Percentiles rank a stretch among this genome's conserved stretches.
Evolutionary conservation across 805 yeast species (phyloP).

Genomic region (Starmerella geochares): DNA sequence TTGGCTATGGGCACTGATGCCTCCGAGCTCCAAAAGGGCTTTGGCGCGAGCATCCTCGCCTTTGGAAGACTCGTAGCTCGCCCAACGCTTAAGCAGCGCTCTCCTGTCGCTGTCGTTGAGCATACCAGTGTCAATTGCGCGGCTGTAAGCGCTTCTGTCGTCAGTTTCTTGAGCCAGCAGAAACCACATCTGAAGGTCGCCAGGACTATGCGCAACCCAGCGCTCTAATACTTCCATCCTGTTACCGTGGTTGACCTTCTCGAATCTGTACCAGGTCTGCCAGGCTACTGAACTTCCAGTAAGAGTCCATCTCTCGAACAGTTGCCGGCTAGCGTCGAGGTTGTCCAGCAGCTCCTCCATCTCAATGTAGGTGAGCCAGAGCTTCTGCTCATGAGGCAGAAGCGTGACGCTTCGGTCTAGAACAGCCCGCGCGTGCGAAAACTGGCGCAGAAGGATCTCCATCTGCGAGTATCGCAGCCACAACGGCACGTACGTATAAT

Average conservation of each 20-base stretch:
- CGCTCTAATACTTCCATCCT: not conserved
- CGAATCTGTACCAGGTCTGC: conserved; percentile 11
- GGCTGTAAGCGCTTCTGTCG: not conserved
- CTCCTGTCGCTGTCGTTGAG: not conserved
- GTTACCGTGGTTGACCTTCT: not conserved
- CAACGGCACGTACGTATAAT: conserved; percentile 62
- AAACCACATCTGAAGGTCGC: not conserved
- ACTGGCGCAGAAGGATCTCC: conserved; percentile 60
- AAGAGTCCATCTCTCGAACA: conserved; percentile 70
- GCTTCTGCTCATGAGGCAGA: conserved; percentile 69
- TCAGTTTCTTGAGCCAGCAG: not conserved
- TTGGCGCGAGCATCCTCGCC: not conserved
- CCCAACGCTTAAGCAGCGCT: not conserved
- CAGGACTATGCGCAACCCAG: conserved; percentile 5
- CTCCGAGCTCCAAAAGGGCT: not conserved
- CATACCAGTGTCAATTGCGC: not conserved
- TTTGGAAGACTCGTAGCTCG: not conserved
- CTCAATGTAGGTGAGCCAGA: conserved; percentile 76
- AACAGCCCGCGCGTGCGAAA: conserved; percentile 82
- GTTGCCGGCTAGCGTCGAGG: conserved; percentile 46
- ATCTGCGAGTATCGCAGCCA: conserved; percentile 78
- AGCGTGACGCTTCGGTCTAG: conserved; percentile 65
- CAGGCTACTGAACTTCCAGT: conserved; percentile 21
- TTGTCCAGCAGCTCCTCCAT: conserved; percentile 72
- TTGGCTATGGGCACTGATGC: not conserved